Conservation (phyloP, 805 yeast genomes). For the Torulaspora delbrueckii region DNA sequence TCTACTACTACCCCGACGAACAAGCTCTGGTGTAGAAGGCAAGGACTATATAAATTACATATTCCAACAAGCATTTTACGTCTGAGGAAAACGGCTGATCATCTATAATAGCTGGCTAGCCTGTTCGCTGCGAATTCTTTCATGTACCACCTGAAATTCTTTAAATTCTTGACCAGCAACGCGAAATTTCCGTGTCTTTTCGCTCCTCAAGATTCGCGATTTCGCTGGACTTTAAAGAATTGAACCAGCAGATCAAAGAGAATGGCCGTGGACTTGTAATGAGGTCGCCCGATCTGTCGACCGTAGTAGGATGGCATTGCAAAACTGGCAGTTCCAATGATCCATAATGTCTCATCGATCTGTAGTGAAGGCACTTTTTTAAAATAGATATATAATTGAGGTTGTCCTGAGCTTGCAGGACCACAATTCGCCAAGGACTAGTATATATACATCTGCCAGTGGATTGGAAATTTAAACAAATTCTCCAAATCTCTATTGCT, state of each 20-base stretch:
- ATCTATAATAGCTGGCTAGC: not conserved
- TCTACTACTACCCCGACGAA: slow-evolving; percentile 76
- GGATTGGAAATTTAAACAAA: not conserved
- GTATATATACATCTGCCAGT: not conserved
- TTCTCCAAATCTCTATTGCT: not conserved
- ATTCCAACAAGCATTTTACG: not conserved
- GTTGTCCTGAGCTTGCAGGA: not conserved
- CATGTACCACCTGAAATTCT: not conserved
- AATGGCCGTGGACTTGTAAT: not conserved
- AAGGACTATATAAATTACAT: not conserved
- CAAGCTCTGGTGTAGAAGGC: slow-evolving; percentile 13
- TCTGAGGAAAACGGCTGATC: not conserved
- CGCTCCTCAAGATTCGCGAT: slow-evolving; percentile 8
- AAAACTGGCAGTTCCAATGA: not conserved
- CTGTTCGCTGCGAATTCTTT: not conserved
- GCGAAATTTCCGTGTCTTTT: slow-evolving; percentile 9
- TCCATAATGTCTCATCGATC: slow-evolving; percentile 3
- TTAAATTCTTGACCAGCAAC: slow-evolving; percentile 10
- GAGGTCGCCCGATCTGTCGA: slow-evolving; percentile 5
- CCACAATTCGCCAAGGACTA: not conserved
- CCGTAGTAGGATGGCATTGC: not conserved
- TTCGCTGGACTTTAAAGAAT: slow-evolving; percentile 10
- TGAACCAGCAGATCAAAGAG: slow-evolving; percentile 8
- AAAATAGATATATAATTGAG: not conserved
- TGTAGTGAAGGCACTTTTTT: not conserved